phyloP scores from a whole-genome alignment of 2,329 filamentous ascomycete species.

The Fusarium illudens region DNA sequence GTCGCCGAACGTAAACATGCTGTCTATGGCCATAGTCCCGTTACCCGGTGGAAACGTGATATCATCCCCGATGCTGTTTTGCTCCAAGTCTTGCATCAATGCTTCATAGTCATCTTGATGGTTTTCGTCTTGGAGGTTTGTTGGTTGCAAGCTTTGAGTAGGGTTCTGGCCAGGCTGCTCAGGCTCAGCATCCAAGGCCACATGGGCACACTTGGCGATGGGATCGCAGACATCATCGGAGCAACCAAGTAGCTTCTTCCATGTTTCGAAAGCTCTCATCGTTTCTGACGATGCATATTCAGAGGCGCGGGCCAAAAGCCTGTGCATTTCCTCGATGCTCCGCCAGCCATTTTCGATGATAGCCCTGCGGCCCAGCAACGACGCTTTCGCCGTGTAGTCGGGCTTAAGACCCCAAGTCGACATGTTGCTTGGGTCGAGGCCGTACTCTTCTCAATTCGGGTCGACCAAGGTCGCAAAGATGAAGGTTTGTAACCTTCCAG shows the following conservation, averaged over 20 bases:
- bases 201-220: neutral
- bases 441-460: neutral
- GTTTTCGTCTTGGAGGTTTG: neutral
- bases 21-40: no score
- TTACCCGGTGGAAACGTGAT: no score
- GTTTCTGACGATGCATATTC: neutral
- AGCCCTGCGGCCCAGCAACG: neutral
- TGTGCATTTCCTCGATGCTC: neutral
- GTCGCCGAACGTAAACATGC: neutral
- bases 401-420: neutral
- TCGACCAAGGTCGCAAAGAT: neutral
- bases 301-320: neutral
- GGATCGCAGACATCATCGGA: neutral
- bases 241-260: neutral
- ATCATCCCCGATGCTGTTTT: no score
- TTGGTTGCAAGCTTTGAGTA: no score
- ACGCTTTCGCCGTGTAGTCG: neutral
- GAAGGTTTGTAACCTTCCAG: neutral
- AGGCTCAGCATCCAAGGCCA: neutral
- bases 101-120: neutral
- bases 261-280: neutral
- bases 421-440: neutral
- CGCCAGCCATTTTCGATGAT: neutral
- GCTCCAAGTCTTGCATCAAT: neutral
- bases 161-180: neutral